Evolutionary conservation across 129 eudicot genomes (phyloP).

Genomic region (Chrysanthemum makinoi): DNA sequence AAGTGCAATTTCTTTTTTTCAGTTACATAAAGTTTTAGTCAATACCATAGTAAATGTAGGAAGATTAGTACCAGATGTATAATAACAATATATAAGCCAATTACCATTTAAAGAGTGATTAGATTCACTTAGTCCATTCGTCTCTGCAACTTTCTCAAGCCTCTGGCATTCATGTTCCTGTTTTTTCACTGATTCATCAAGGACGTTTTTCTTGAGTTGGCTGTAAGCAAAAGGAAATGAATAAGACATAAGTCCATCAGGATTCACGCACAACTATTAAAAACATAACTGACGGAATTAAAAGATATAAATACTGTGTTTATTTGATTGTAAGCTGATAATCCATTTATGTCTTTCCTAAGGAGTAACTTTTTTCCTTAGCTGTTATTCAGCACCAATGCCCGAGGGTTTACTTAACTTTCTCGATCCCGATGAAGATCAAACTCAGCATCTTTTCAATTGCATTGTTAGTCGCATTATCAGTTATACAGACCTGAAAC

Average conservation of each 20-base stretch:
- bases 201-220: slow-evolving; percentile 68
- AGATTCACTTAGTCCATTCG: slow-evolving; percentile 57
- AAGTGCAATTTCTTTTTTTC: no score
- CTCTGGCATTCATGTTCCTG: slow-evolving; percentile 81
- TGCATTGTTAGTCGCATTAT: no score
- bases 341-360: slow-evolving; percentile 93
- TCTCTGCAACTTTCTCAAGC: slow-evolving; percentile 90
- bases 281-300: neutral
- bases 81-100: no score
- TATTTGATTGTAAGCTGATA: slow-evolving; percentile 87
- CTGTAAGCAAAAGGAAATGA: slow-evolving; percentile 36
- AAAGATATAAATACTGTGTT: slow-evolving; percentile 57
- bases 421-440: slow-evolving; percentile 74
- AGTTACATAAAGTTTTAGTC: no score
- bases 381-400: slow-evolving; percentile 60
- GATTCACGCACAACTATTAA: neutral
- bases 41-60: no score
- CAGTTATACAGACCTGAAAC: no score
- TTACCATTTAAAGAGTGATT: neutral
- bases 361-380: slow-evolving; percentile 95
- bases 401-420: slow-evolving; percentile 62
- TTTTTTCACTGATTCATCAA: slow-evolving; percentile 88
- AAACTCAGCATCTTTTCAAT: no score
- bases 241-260: no score
- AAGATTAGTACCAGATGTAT: no score